These are phyloP conservation scores for Maudiozyma saulgeensis DNA, from an alignment of 805 yeast species.

Conservation along the genomic window DNA sequence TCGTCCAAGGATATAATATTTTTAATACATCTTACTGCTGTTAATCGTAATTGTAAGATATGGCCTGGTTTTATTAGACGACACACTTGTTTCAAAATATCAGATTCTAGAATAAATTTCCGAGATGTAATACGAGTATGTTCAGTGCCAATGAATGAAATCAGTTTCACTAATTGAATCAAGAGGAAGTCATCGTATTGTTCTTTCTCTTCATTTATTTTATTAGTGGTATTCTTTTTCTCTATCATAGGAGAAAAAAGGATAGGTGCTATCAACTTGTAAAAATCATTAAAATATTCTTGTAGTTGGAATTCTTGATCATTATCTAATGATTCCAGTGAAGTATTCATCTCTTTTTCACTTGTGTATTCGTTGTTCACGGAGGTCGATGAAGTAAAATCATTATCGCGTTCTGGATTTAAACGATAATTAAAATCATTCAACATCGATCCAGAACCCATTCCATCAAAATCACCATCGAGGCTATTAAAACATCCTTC, in stretches of 20 bases:
- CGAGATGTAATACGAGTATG: conserved; percentile 52
- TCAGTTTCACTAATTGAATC: conserved; percentile 59
- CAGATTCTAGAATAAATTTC: conserved; percentile 52
- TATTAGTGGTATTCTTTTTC: conserved; percentile 8
- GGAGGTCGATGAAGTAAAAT: background rate
- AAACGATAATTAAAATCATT: conserved; percentile 5
- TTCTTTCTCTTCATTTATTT: conserved; percentile 1
- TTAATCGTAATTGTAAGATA: conserved; percentile 46
- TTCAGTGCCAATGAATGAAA: conserved; percentile 55
- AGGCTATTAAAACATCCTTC: conserved; percentile 24
- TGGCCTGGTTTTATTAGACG: conserved; percentile 34
- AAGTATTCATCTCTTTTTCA: conserved; percentile 10
- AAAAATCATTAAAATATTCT: conserved; percentile 44
- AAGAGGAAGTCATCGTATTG: conserved; percentile 34
- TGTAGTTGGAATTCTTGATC: conserved; percentile 16
- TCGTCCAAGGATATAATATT: conserved; percentile 54
- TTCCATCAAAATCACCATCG: conserved; percentile 6
- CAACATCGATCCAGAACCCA: background rate
- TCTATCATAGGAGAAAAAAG: conserved; percentile 42
- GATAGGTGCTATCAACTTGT: conserved; percentile 48
- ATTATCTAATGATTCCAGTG: conserved; percentile 5
- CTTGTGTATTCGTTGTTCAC: background rate
- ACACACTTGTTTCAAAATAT: conserved; percentile 48
- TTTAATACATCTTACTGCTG: conserved; percentile 63
- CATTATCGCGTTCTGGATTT: background rate